Evolutionary conservation across 495 filamentous ascomycete species (phyloP), one percentile per base, ranked within the genome.

Genomic region (Apodospora peruviana): DNA sequence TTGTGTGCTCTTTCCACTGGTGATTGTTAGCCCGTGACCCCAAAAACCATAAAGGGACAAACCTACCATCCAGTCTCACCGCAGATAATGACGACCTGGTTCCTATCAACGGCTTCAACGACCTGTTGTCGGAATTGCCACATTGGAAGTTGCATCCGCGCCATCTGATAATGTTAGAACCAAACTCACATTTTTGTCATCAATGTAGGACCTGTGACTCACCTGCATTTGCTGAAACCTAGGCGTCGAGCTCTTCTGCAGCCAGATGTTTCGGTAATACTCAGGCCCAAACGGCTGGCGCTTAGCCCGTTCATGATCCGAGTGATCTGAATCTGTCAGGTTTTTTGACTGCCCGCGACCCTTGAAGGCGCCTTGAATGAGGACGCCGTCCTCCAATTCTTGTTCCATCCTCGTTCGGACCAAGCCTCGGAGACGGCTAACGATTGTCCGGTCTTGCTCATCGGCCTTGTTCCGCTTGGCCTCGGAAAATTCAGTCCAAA

Each of bases 61-160:
- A n/a, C n/a, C n/a, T n/a, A n/a, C n/a, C 83, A 96, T 59, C 93
- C 93, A 12, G 93, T 98, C 68, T 97, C 93, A 55, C 91, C 91
- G 60, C 90, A 95, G 25, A 96, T 77, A 46, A 97, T 95, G 5
- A 91, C 78, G 4, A 91, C 84, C 59, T 88, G 93, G 51, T 95
- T 75, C 4, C 66, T 66, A 36, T 87, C 83, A 29, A 96, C 82
- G 1, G 86, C 74, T 22, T 75, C 66, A 7, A 97, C 72, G 22
- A 94, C 85, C 12, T 87, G 78, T 11, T 86, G 70, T 50, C 83
- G 84, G 65, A 90, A 95, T 29, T 77, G 75, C 84, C 88, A 96
- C 67, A 98, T 95, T 4, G 93, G 93, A 19, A 98, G 74, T 45
- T 81, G 83, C 69, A 80, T 82, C 37, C 93, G 71, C 40, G 70